Base-by-base conservation (phyloP, 345 rosid species). In the Gossypium mustelinum region DNA sequence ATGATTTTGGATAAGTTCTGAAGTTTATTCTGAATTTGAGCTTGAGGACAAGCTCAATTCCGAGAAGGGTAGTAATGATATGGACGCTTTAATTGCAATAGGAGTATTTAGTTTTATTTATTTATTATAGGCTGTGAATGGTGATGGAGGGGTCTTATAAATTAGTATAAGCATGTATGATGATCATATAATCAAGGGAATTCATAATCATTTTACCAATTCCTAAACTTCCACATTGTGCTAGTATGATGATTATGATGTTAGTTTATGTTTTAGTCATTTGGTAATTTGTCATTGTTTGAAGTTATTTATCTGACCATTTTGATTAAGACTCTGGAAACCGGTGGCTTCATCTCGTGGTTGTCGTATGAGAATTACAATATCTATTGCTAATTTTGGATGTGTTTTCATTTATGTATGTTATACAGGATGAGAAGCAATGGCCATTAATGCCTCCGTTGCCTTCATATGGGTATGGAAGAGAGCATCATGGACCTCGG, bases 361-460 rank as follows among this genome's bases (percentile, higher is more conserved):
- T 4, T 54, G 50, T 54, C 44, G 64, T 25, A 54, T 27, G 17
- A 27, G 22, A 34, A 9, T 52, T 17, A 3, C 43, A 4, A 12
- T 14, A 13, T 51, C 6, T 16, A 34, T 14, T 51, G 56, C 56
- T 51, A 16, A 14, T 51, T 51, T 51, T 51, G 56, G 17, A 51
- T 51, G 52, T 56, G 10, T 58, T 58, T 12, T 34, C 58, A 24
- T 72, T 16, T 41, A 3, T 68, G 50, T 1, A 10, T 43, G 56
- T 70, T 50, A 18, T 57, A 60, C 79, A 89, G 93, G 89, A 86
- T 54, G 88, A 87, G 83, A 86, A 82, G 81, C 84, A 75, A 55
- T 87, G 93, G 89, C 87, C 87, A n/a, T 75, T 89, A 56, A 72
- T 87, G 89, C 91, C 93, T 56, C 89, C 93, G n/a, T 79, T 89